A percentile compares a stretch with the other conserved stretches of the same genome.
Evolutionary conservation across 306 rosid genomes (phyloP).

Genomic region (Vigna radiata): DNA sequence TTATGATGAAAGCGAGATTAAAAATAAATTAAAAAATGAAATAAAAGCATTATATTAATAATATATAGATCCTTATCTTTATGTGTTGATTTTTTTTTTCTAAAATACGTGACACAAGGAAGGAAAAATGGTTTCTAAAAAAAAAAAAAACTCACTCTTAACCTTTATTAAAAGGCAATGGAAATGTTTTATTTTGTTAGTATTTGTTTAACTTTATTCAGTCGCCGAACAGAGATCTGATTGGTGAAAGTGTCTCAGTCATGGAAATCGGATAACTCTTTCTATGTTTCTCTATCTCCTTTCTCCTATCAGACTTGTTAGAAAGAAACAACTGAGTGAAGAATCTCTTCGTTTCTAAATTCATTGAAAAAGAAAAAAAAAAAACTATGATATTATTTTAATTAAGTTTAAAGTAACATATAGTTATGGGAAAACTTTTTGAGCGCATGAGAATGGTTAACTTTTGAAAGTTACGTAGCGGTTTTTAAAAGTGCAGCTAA

Average conservation of each 20-base stretch:
- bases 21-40: too few relatives aligned
- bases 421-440: too few relatives aligned
- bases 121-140: too few relatives aligned
- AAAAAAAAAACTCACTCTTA: background rate
- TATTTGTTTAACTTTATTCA: background rate
- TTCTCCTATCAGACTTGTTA: too few relatives aligned
- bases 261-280: slow-evolving; percentile 36
- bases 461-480: background rate
- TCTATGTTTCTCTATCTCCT: background rate
- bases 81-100: too few relatives aligned
- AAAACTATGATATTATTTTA: background rate
- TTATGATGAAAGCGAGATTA: too few relatives aligned
- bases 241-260: background rate
- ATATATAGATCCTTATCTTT: too few relatives aligned
- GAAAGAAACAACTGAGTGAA: background rate
- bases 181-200: background rate
- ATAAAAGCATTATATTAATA: too few relatives aligned
- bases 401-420: background rate
- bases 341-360: background rate
- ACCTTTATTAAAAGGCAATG: background rate
- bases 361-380: background rate
- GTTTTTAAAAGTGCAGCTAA: background rate
- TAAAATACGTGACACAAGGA: too few relatives aligned
- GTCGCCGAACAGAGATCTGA: slow-evolving; percentile 3
- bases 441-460: background rate